These are phyloP conservation scores for Candida boleticola DNA, from an alignment of 805 yeast genomes.

Conservation along the genomic window DNA sequence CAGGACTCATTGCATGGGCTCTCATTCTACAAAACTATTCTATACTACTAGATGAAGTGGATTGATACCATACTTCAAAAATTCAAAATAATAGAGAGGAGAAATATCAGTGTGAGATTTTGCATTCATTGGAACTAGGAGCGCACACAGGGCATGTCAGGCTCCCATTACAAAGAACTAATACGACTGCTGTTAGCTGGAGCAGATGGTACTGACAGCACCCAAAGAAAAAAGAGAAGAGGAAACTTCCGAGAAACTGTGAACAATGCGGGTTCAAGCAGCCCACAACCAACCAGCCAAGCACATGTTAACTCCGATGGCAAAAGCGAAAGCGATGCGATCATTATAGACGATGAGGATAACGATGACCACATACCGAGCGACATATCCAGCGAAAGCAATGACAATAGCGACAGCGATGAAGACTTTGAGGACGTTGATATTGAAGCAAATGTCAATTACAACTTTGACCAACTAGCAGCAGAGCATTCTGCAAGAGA, in stretches of 20 bases:
- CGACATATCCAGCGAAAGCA: too few relatives aligned
- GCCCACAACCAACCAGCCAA: not conserved
- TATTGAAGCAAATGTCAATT: slow-evolving; percentile 6
- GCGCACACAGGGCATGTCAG: slow-evolving; percentile 14
- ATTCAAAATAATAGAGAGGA: too few relatives aligned
- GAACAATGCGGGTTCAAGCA: too few relatives aligned
- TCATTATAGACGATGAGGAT: not conserved
- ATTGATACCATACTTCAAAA: too few relatives aligned
- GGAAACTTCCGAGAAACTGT: not conserved
- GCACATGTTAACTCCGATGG: slow-evolving; percentile 2
- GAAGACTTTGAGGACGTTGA: slow-evolving; percentile 28
- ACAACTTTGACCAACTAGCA: slow-evolving; percentile 1
- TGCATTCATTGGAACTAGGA: too few relatives aligned
- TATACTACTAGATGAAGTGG: too few relatives aligned
- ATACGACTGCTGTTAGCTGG: slow-evolving; percentile 8
- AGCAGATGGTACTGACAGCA: not conserved
- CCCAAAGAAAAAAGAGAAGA: slow-evolving; percentile 4
- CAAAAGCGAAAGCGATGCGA: slow-evolving; percentile 8
- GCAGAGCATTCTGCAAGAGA: not conserved
- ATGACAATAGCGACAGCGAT: slow-evolving; percentile 29
- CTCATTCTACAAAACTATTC: too few relatives aligned
- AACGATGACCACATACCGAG: too few relatives aligned
- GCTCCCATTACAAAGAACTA: slow-evolving; percentile 12
- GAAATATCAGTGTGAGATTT: too few relatives aligned
- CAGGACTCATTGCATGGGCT: too few relatives aligned